Conservation (phyloP, 169 alveolate species). For the Prorocentrum cordatum region DNA sequence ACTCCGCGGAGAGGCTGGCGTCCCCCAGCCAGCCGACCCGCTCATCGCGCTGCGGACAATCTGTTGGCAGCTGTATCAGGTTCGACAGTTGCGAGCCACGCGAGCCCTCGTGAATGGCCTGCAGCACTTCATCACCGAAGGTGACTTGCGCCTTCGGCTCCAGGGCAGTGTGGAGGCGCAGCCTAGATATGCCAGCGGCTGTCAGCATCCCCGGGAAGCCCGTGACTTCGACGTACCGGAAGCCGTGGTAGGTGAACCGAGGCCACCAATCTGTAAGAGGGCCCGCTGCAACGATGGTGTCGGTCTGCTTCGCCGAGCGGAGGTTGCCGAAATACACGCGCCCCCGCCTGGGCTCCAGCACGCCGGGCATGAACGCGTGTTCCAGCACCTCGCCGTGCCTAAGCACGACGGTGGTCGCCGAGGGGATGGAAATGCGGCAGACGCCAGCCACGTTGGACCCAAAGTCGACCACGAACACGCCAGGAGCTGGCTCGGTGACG, state of each 20-base stretch:
- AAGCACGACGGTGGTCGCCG: not conserved
- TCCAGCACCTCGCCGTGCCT: conserved; percentile 7
- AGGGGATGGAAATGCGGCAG: not conserved
- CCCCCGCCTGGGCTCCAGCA: not conserved
- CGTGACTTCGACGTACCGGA: conserved; percentile 4
- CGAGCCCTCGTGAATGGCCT: conserved; percentile 2
- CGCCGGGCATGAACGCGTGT: not conserved
- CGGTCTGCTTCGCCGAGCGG: not conserved
- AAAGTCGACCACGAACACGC: not conserved
- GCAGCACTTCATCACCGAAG: not conserved
- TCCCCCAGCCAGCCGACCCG: conserved; percentile 18
- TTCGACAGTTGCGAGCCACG: not conserved
- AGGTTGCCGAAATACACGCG: conserved; percentile 10
- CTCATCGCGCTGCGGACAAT: conserved; percentile 30
- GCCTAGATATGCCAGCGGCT: not conserved
- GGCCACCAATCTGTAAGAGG: not conserved
- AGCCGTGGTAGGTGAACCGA: conserved; percentile 2
- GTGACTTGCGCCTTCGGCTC: not conserved
- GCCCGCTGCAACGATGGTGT: not conserved
- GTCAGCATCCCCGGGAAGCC: not conserved
- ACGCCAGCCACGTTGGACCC: conserved; percentile 8
- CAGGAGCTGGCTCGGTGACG: not conserved
- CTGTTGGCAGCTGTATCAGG: conserved; percentile 15
- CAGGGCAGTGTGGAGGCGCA: not conserved
- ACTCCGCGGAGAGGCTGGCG: not conserved